Base-by-base conservation (phyloP, 2,329 filamentous ascomycete species). In the Ceratocystis variospora region DNA sequence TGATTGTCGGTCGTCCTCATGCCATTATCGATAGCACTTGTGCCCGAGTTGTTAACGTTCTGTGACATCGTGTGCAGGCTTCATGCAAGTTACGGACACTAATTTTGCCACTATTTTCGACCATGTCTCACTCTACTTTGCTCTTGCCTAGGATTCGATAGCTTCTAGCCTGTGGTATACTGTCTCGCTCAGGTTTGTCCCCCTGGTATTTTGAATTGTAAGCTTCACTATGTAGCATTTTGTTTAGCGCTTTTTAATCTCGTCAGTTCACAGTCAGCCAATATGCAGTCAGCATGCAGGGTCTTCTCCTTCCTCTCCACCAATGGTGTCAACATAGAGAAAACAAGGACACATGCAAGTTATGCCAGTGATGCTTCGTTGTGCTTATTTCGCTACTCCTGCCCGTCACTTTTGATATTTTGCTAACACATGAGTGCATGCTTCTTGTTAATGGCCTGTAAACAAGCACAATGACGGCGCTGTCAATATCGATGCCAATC, bases 261-360 rank as follows among this genome's bases (percentile, higher is more conserved):
- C 48, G 48, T n/a, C 48, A 53, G 48, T 19, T 53, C 3, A 19
- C n/a, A 31, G 25, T n/a, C 55, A 15, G 55, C n/a, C 31, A 37
- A 12, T 59, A 59, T 59, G 55, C 55, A 37, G 55, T 59, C 55
- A 59, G 25, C 55, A 59, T 59, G 28, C 55, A 59, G 28, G 55
- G 55, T n/a, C 22, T 53, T 12, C 19, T 7, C 48, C 22, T 25
- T 15, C 17, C 8, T 8, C 48, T 28, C 19, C n/a, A 19, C 12
- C 25, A 25, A 8, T 33, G 2, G 1, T 59, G 28, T 4, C 2
- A 59, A 37, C n/a, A 33, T 33, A 59, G 5, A 15, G 25, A n/a
- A 15, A 59, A 19, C 37, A 37, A n/a, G 8, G 48, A 37, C 55
- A 59, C 55, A 37, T 59, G 25, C 28, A 37, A 2, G 15, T 53